Base-by-base conservation (phyloP, 225 moss, liverwort and hornwort genomes). In the Polytrichum formosum region DNA sequence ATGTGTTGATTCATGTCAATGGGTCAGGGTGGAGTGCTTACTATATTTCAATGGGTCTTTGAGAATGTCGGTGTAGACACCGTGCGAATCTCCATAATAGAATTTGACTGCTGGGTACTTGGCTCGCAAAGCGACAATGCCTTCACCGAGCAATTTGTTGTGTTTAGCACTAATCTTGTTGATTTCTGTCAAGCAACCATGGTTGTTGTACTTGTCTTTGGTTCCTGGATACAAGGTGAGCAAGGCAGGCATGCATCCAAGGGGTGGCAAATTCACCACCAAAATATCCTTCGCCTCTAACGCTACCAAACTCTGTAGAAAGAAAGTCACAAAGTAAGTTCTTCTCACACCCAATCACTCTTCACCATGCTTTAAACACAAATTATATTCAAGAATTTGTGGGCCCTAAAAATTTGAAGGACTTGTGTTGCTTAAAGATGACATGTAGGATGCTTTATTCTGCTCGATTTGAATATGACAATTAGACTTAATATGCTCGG, bases 181-280 rank as follows among this genome's bases (percentile, higher is more conserved):
- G 70, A 81, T 18, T 26, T 64, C 26, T n/a, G 53, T 73, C 17
- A 85, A 72, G 28, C 83, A 89, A 64, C 73, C 76, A 7, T 74
- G 16, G 4, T 26, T 67, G 56, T 83, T 78, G 26, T 82, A 80
- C 46, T 77, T 58, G 29, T 67, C 73, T 20, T 55, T 28, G 9
- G 73, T 54, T 31, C 28, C 78, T 2, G 61, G 28, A 65, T 63
- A 72, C 53, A 83, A 30, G 28, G 83, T 78, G n/a, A 81, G 66
- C 55, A 88, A 66, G 7, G 76, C 80, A 27, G 83, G 80, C 28
- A 79, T 81, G 61, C 83, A 85, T 54, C 81, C 83, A 8, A 81
- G 55, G 26, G 85, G 88, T 63, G 83, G 82, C 61, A 85, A 67
- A 80, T 79, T 83, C 54, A 81, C 68, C 19, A 82, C 78, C 64